Conservation (phyloP, 2,329 filamentous ascomycete genomes). For the Beauveria scarabaeidicola region DNA sequence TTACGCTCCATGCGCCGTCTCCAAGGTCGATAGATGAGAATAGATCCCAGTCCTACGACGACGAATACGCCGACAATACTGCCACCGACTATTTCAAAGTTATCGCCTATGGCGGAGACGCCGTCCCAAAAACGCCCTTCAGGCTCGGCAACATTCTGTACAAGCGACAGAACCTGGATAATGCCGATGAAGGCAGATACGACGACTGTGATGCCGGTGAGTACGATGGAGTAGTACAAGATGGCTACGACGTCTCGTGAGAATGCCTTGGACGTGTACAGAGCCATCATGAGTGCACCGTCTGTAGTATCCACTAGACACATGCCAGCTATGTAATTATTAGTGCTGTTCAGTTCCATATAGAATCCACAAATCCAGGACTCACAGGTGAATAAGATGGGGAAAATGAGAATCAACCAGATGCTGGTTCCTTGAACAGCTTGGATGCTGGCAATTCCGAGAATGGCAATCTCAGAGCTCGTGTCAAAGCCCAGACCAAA, state of each 20-base stretch:
- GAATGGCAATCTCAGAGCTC: constrained; percentile 82
- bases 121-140: constrained; percentile 83
- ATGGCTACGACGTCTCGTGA: constrained; percentile 80
- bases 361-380: background rate
- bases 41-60: constrained; percentile 63
- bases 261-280: constrained; percentile 76
- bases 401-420: constrained; percentile 92
- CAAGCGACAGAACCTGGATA: constrained; percentile 72
- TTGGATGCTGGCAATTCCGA: constrained; percentile 85
- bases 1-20: constrained; percentile 36
- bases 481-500: constrained; percentile 95
- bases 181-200: constrained; percentile 80
- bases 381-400: constrained; percentile 74
- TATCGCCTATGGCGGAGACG: constrained; percentile 64
- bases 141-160: constrained; percentile 67
- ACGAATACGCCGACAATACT: constrained; percentile 80
- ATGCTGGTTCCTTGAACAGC: constrained; percentile 78
- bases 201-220: constrained; percentile 74
- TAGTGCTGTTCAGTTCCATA: too few relatives aligned
- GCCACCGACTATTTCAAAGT: constrained; percentile 81
- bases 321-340: constrained; percentile 65
- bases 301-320: constrained; percentile 89
- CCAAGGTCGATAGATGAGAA: constrained; percentile 75
- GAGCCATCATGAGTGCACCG: constrained; percentile 87
- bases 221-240: constrained; percentile 84